Conservation (phyloP, 2,329 filamentous ascomycete species). For the Diaporthe aspalathi region DNA sequence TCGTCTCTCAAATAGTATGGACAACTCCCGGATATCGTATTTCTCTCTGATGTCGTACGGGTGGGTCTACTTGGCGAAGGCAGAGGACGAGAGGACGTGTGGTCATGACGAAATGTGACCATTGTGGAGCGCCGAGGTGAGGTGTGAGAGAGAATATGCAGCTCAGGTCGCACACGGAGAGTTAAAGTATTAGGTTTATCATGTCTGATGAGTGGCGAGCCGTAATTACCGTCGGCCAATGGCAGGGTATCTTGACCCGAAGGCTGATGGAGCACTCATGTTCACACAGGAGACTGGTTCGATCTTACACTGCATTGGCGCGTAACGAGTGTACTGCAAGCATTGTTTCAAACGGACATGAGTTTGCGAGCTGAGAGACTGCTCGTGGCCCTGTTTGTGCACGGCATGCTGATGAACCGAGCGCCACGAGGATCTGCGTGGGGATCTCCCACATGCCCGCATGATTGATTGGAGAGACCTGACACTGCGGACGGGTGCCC, state of each 20-base stretch:
- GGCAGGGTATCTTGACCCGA: conserved; percentile 28
- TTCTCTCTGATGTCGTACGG: neutral
- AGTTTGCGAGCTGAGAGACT: conserved; percentile 19
- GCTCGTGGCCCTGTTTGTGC: neutral
- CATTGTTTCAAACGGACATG: conserved; percentile 13
- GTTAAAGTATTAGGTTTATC: neutral
- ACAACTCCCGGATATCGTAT: neutral
- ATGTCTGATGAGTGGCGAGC: conserved; percentile 36
- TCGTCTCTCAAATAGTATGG: neutral
- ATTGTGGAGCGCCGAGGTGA: neutral
- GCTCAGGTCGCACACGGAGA: conserved; percentile 28
- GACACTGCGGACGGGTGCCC: neutral
- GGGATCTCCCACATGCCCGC: neutral
- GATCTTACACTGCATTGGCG: conserved; percentile 12
- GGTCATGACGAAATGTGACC: neutral
- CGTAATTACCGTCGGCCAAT: conserved; percentile 37
- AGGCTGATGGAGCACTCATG: conserved; percentile 24
- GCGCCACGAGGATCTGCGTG: conserved; percentile 25
- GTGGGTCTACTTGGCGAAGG: neutral
- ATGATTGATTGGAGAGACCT: neutral
- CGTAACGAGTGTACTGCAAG: conserved; percentile 29
- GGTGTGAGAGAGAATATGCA: neutral
- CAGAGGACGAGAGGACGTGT: neutral
- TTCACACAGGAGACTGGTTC: neutral
- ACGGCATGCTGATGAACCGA: neutral